These are phyloP conservation scores for Amphicarpaea edgeworthii DNA, from an alignment of 306 rosid species.

Conservation along the genomic window DNA sequence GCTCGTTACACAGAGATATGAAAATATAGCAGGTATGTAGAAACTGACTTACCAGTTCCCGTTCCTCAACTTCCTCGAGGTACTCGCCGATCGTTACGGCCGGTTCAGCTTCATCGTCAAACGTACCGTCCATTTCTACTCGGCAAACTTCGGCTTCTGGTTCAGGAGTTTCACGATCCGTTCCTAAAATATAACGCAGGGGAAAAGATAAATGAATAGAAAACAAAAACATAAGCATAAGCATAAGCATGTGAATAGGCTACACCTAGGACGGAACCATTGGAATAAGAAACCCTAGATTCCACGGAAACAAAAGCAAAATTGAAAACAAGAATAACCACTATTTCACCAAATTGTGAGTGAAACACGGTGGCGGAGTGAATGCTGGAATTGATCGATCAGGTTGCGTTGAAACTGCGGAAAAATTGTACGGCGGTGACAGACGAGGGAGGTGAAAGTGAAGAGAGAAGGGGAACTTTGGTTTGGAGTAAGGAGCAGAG, in stretches of 20 bases:
- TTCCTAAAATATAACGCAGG: conserved; percentile 25
- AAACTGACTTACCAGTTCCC: conserved; percentile 72
- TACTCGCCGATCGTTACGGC: conserved; percentile 82
- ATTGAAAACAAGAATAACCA: conserved; percentile 9
- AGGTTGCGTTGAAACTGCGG: background rate
- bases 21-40: background rate
- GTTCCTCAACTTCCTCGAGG: conserved; percentile 83
- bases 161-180: conserved; percentile 39
- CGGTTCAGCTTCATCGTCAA: conserved; percentile 77
- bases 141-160: conserved; percentile 1
- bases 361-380: background rate
- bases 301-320: conserved; percentile 20
- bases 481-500: conserved; percentile 4
- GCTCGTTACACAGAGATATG: background rate
- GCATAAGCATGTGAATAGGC: background rate
- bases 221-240: background rate
- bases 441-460: background rate
- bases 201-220: conserved; percentile 7
- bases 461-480: conserved; percentile 6
- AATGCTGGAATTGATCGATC: conserved; percentile 9
- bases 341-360: conserved; percentile 37
- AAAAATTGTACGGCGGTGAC: background rate
- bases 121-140: conserved; percentile 62
- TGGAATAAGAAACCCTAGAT: conserved; percentile 63
- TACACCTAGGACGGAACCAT: background rate